These are phyloP conservation scores for Termitomyces sp. DNA, from an alignment of 768 basidiomycete species.

Conservation along the genomic window DNA sequence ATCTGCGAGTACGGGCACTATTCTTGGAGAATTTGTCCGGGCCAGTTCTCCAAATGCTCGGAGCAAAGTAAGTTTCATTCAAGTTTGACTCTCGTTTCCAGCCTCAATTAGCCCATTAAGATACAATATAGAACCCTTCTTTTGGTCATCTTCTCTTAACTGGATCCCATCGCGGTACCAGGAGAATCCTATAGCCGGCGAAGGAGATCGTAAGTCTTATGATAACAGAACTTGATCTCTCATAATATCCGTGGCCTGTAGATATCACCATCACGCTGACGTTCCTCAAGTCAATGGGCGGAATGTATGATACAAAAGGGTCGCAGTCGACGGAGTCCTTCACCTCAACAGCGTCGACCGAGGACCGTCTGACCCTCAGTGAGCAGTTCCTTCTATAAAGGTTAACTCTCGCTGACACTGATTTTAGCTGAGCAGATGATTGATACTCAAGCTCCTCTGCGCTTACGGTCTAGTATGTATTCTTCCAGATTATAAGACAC, in stretches of 20 bases:
- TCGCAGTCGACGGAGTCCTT: conserved; percentile 2
- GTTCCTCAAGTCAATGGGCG: conserved; percentile 45
- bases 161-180: conserved; percentile 69
- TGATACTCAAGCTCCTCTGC: conserved; percentile 37
- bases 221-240: not conserved
- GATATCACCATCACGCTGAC: conserved; percentile 58
- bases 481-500: not conserved
- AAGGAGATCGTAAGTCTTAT: conserved; percentile 49
- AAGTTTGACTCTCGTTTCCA: not conserved
- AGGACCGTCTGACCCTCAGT: conserved; percentile 16
- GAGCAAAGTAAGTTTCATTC: conserved; percentile 38
- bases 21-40: conserved; percentile 53
- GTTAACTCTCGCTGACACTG: not conserved
- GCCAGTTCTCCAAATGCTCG: conserved; percentile 57
- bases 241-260: conserved; percentile 17
- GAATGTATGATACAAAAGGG: conserved; percentile 8
- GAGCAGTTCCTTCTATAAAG: conserved; percentile 1
- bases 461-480: conserved; percentile 27
- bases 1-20: conserved; percentile 42
- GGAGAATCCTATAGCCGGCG: conserved; percentile 34
- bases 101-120: conserved; percentile 20
- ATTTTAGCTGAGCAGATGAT: conserved; percentile 27
- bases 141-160: conserved; percentile 60
- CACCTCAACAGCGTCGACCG: conserved; percentile 7
- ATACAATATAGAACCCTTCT: conserved; percentile 62